phyloP scores from a whole-genome alignment of 2,329 filamentous ascomycete genomes.

The Botrytis tulipae region DNA sequence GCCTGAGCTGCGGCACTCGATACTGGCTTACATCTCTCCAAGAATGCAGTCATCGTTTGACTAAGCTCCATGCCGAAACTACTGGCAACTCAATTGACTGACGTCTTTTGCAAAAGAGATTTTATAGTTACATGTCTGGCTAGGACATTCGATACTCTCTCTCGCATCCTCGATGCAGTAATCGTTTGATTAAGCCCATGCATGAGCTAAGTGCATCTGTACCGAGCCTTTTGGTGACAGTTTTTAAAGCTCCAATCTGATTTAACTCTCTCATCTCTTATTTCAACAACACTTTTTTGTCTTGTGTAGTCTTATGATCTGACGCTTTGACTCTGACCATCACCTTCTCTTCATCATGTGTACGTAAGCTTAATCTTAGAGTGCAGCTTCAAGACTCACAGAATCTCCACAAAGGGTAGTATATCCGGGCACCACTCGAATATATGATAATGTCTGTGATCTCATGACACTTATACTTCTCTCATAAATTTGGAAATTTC shows the following conservation, averaged over 20 bases:
- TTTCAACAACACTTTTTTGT: neutral
- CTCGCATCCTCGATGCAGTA: neutral
- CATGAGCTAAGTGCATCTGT: neutral
- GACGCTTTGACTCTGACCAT: neutral
- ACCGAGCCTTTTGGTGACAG: neutral
- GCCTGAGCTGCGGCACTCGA: neutral
- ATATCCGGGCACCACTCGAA: neutral
- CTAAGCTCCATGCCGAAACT: neutral
- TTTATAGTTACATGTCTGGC: neutral
- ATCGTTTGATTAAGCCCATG: slow-evolving; percentile 1
- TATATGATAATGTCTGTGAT: neutral
- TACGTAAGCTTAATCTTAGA: neutral
- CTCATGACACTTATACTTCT: neutral
- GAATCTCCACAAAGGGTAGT: neutral
- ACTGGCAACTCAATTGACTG: neutral
- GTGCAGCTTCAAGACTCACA: neutral
- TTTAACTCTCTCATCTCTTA: neutral
- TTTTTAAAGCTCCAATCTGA: neutral
- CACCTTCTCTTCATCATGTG: neutral
- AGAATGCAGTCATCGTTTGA: neutral
- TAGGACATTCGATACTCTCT: neutral
- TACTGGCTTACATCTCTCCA: neutral
- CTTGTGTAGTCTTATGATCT: neutral
- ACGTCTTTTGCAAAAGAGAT: neutral
- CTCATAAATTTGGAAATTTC: neutral